phyloP scores from a whole-genome alignment of 192 early-diverging fungal species.

The Lobosporangium transversale region DNA sequence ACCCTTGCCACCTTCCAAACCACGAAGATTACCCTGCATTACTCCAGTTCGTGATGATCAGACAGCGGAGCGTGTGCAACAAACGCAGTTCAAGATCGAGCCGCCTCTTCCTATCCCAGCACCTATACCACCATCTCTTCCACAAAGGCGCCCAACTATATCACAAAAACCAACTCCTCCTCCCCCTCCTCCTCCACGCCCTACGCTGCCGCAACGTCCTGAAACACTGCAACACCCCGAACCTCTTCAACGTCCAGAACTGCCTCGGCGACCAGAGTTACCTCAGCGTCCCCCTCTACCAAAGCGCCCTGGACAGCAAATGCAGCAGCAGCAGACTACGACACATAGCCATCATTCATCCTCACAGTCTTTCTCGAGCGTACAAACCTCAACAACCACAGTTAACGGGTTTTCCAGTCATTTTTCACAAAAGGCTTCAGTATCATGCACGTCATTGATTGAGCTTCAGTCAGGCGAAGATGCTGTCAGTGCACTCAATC shows the following conservation, averaged over 20 bases:
- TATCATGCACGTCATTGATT: conserved; percentile 8
- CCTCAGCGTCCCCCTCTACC: conserved; percentile 32
- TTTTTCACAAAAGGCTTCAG: neutral
- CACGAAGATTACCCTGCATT: conserved; percentile 13
- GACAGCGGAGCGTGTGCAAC: no score
- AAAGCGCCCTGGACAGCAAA: conserved; percentile 13
- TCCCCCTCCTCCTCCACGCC: neutral
- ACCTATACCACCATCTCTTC: conserved; percentile 22
- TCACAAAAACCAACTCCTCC: neutral
- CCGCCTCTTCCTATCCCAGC: no score
- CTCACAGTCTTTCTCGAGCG: conserved; percentile 5
- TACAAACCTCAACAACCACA: neutral
- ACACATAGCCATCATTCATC: conserved; percentile 21
- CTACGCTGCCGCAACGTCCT: conserved; percentile 9
- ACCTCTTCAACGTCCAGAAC: no score
- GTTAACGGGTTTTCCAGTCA: neutral
- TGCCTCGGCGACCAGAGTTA: conserved; percentile 17
- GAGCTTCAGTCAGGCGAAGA: neutral
- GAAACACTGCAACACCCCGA: no score
- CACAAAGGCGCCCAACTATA: conserved; percentile 14
- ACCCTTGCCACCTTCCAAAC: conserved; percentile 14
- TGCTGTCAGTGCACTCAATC: neutral
- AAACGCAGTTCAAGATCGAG: no score
- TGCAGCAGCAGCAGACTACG: no score
- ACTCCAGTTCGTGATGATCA: no score